phyloP scores from a whole-genome alignment of 2,329 filamentous ascomycete species.

The Aspergillus sp. region DNA sequence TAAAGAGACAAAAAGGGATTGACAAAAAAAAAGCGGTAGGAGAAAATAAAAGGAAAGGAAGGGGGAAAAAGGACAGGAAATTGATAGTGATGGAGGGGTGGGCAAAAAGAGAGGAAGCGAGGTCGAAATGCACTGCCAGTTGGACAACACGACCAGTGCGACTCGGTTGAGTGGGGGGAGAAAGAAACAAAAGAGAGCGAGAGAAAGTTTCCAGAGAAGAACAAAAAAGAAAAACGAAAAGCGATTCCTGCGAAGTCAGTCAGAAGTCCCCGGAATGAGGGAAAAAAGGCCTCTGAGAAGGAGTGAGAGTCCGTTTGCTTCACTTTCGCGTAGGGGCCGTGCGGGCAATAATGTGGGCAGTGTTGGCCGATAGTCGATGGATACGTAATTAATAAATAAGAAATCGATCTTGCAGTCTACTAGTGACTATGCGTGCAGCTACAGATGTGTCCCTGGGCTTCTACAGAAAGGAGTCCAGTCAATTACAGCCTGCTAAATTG shows the following conservation, averaged over 20 bases:
- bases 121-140: background rate
- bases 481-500: no score
- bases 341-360: constrained; percentile 2
- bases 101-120: constrained; percentile 7
- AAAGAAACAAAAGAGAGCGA: background rate
- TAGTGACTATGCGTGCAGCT: no score
- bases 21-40: constrained; percentile 6
- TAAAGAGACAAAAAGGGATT: constrained; percentile 11
- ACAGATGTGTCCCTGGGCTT: no score
- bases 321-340: constrained; percentile 8
- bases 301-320: constrained; percentile 1
- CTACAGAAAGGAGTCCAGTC: no score
- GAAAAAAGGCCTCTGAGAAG: background rate
- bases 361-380: constrained; percentile 1
- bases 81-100: constrained; percentile 12
- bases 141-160: background rate
- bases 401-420: no score
- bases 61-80: constrained; percentile 2
- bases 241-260: no score
- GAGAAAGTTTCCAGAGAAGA: constrained; percentile 1
- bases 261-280: constrained; percentile 5
- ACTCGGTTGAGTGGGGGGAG: constrained; percentile 1
- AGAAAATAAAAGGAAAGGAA: constrained; percentile 25
- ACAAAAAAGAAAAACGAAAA: constrained; percentile 11
- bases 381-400: background rate